Evolutionary conservation across 2,329 filamentous ascomycete genomes (phyloP).

Genomic region (Coniochaeta hoffmannii): DNA sequence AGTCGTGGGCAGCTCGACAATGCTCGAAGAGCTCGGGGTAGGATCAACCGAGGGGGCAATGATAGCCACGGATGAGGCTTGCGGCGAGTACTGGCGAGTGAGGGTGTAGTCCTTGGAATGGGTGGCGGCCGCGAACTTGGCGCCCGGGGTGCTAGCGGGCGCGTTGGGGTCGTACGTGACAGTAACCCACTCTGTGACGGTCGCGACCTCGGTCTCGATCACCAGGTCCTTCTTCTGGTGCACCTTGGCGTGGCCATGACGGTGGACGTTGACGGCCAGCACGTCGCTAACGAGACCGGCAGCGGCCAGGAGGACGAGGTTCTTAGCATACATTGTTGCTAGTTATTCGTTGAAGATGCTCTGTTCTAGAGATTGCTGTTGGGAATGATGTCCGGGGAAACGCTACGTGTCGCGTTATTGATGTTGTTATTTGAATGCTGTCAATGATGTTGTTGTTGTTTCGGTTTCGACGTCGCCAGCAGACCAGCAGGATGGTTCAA

Average conservation of each 20-base stretch:
- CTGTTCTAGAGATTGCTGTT: too few species aligned
- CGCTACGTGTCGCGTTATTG: constrained; percentile 8
- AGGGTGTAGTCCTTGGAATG: constrained; percentile 5
- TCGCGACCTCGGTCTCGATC: constrained; percentile 24
- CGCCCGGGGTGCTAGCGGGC: constrained; percentile 6
- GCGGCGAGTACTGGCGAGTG: constrained; percentile 6
- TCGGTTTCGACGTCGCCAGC: constrained; percentile 10
- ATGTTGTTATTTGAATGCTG: not conserved
- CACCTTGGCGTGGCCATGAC: constrained; percentile 27
- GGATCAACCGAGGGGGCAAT: not conserved
- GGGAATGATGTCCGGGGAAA: not conserved
- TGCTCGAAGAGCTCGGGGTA: constrained; percentile 4
- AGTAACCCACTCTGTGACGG: constrained; percentile 31
- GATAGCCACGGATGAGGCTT: not conserved
- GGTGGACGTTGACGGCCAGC: constrained; percentile 33
- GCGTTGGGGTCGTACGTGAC: constrained; percentile 26
- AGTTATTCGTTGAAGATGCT: too few species aligned
- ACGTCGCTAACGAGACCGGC: constrained; percentile 35
- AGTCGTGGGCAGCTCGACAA: constrained; percentile 12
- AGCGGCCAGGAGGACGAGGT: constrained; percentile 32
- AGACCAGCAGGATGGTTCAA: constrained; percentile 12
- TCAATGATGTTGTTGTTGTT: constrained; percentile 3
- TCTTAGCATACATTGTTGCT: constrained; percentile 34
- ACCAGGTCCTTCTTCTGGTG: constrained; percentile 25
- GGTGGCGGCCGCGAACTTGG: constrained; percentile 12